Evolutionary conservation across 371 early-diverging fungal species (phyloP).

Genomic region (Circinella umbellata): DNA sequence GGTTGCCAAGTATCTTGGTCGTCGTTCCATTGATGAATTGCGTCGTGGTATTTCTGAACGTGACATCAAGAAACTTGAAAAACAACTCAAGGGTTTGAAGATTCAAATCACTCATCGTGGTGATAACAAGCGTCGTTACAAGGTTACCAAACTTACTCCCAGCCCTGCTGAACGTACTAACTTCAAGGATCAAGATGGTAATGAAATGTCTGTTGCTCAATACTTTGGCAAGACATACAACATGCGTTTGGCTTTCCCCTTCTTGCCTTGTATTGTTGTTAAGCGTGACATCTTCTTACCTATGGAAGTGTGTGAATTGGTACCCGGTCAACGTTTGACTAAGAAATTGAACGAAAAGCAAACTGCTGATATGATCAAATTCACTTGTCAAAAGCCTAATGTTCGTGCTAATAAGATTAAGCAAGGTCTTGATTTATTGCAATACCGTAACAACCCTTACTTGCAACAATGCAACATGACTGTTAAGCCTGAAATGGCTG

Average conservation of each 20-base stretch:
- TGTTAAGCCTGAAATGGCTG: slow-evolving; percentile 62
- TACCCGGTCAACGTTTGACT: slow-evolving; percentile 77
- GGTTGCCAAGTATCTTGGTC: slow-evolving; percentile 65
- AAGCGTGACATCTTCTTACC: slow-evolving; percentile 69
- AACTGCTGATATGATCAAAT: slow-evolving; percentile 92
- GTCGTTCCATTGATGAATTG: slow-evolving; percentile 65
- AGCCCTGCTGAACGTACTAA: slow-evolving; percentile 67
- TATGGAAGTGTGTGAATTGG: slow-evolving; percentile 86
- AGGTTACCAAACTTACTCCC: slow-evolving; percentile 65
- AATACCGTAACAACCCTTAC: slow-evolving; percentile 58
- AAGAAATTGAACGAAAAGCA: slow-evolving; percentile 83
- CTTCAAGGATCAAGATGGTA: slow-evolving; percentile 59
- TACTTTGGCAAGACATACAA: slow-evolving; percentile 79
- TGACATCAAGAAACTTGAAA: slow-evolving; percentile 67
- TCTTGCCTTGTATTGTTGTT: slow-evolving; percentile 86
- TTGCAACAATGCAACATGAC: slow-evolving; percentile 65
- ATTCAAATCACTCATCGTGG: slow-evolving; percentile 78
- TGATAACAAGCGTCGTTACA: slow-evolving; percentile 67
- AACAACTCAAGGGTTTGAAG: slow-evolving; percentile 69
- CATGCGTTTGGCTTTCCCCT: slow-evolving; percentile 69
- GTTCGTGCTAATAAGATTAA: slow-evolving; percentile 66
- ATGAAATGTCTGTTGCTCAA: slow-evolving; percentile 65
- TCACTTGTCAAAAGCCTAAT: slow-evolving; percentile 81
- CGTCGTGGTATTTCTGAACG: slow-evolving; percentile 62
- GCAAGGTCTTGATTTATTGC: slow-evolving; percentile 49